phyloP scores from a whole-genome alignment of 106 monocot species.

The Dioscorea zingiberensis region DNA sequence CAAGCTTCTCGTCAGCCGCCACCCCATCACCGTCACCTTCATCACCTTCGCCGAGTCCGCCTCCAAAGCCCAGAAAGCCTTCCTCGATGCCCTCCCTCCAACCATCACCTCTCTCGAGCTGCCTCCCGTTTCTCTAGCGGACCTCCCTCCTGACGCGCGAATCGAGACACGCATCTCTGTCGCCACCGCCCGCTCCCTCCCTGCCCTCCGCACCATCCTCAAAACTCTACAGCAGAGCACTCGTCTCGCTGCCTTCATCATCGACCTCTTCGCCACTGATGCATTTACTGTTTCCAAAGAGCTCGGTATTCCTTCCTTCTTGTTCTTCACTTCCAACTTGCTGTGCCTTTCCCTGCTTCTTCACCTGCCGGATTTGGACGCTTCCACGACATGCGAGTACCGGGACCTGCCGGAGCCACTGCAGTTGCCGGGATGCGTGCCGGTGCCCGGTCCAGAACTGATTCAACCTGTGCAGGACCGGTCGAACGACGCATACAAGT shows the following conservation, averaged over 20 bases:
- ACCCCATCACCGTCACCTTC: constrained; percentile 50
- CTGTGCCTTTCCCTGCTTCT: constrained; percentile 2
- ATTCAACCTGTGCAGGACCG: constrained; percentile 22
- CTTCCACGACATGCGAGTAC: constrained; percentile 12
- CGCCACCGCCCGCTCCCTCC: constrained; percentile 12
- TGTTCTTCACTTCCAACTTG: constrained; percentile 25
- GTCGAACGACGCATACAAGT: constrained; percentile 10
- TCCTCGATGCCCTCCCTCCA: constrained; percentile 23
- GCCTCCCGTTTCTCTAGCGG: constrained; percentile 8
- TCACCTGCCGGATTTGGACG: constrained; percentile 20
- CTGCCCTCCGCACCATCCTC: constrained; percentile 17
- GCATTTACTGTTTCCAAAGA: constrained; percentile 21
- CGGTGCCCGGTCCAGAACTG: constrained; percentile 26
- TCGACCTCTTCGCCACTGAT: constrained; percentile 22
- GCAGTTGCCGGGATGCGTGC: constrained; percentile 38
- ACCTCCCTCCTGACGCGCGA: constrained; percentile 9
- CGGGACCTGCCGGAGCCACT: constrained; percentile 31
- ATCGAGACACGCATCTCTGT: constrained; percentile 6
- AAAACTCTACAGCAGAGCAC: background rate
- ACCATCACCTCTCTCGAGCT: constrained; percentile 13
- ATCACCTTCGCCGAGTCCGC: constrained; percentile 8
- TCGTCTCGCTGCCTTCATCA: constrained; percentile 26
- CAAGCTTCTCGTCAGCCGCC: constrained; percentile 25
- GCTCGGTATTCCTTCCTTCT: constrained; percentile 22
- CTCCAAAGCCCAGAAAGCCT: constrained; percentile 7